Conservation (phyloP, 805 yeast genomes). For the Isabelozyma rhagii region DNA sequence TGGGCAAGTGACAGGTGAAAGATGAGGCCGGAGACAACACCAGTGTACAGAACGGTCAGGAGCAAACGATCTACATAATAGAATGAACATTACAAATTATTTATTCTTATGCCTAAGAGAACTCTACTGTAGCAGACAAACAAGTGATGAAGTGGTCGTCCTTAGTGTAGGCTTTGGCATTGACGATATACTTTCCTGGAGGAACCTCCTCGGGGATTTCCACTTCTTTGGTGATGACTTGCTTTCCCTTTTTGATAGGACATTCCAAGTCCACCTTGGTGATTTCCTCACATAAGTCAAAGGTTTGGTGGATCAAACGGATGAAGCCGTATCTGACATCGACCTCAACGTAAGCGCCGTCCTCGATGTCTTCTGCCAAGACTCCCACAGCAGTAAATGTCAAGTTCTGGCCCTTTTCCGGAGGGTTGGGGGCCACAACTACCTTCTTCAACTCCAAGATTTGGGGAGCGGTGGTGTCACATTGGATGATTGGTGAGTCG, state of each 20-base stretch:
- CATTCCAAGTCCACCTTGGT: slow-evolving; percentile 81
- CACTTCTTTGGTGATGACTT: slow-evolving; percentile 64
- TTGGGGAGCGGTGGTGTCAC: slow-evolving; percentile 68
- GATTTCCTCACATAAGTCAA: slow-evolving; percentile 86
- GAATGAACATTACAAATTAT: neutral
- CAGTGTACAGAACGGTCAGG: no score
- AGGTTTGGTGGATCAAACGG: slow-evolving; percentile 82
- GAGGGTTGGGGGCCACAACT: slow-evolving; percentile 73
- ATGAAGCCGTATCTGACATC: slow-evolving; percentile 92
- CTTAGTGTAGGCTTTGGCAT: slow-evolving; percentile 85
- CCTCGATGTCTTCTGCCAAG: slow-evolving; percentile 52
- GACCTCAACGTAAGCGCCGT: slow-evolving; percentile 93
- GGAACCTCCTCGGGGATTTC: slow-evolving; percentile 91
- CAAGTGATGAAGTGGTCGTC: slow-evolving; percentile 84
- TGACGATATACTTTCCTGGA: slow-evolving; percentile 85
- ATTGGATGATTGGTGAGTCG: slow-evolving; percentile 75
- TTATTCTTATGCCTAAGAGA: slow-evolving; percentile 26
- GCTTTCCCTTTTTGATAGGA: slow-evolving; percentile 72
- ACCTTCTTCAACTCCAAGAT: slow-evolving; percentile 58
- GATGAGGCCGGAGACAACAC: no score
- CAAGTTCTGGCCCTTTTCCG: slow-evolving; percentile 73
- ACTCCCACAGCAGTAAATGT: slow-evolving; percentile 75
- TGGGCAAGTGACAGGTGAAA: no score
- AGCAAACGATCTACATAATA: no score
- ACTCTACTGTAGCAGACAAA: slow-evolving; percentile 66